Conservation (phyloP, 2,329 filamentous ascomycete genomes). For the Calonectria pseudoreteaudii region DNA sequence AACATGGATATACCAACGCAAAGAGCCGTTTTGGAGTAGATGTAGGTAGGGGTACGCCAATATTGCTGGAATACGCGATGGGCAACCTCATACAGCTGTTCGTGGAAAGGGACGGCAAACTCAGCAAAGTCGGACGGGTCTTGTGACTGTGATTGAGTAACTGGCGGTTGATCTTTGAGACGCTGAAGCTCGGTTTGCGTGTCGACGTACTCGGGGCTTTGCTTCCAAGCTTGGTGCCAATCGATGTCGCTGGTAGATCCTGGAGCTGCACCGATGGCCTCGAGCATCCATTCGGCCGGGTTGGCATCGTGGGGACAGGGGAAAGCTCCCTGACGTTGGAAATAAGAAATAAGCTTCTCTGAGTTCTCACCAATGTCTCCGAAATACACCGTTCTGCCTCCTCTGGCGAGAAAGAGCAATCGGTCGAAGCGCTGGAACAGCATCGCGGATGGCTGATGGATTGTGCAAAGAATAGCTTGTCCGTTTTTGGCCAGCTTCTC, state of each 20-base stretch:
- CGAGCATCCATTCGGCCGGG: constrained; percentile 84
- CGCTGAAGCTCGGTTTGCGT: constrained; percentile 69
- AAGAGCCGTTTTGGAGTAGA: constrained; percentile 83
- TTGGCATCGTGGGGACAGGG: constrained; percentile 77
- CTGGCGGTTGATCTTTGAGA: constrained; percentile 55
- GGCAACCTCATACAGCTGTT: constrained; percentile 76
- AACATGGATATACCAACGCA: constrained; percentile 77
- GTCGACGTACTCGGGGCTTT: constrained; percentile 64
- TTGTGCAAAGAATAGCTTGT: constrained; percentile 93
- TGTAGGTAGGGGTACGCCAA: constrained; percentile 90
- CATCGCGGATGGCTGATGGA: constrained; percentile 96
- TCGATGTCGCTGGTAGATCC: constrained; percentile 72
- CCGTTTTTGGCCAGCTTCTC: constrained; percentile 90
- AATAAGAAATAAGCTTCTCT: constrained; percentile 76
- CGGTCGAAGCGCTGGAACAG: constrained; percentile 92
- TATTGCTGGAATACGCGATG: constrained; percentile 88
- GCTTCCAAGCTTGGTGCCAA: constrained; percentile 73
- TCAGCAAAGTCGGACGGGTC: constrained; percentile 70
- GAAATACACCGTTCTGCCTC: constrained; percentile 84
- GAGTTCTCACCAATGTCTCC: constrained; percentile 81
- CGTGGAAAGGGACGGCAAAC: constrained; percentile 80
- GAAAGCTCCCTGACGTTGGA: constrained; percentile 77
- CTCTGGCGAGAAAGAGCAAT: constrained; percentile 80
- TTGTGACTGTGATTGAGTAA: constrained; percentile 42
- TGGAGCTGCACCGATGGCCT: constrained; percentile 71